Evolutionary conservation across 2,329 filamentous ascomycete species (phyloP).

Genomic region (Helotiales sp.): DNA sequence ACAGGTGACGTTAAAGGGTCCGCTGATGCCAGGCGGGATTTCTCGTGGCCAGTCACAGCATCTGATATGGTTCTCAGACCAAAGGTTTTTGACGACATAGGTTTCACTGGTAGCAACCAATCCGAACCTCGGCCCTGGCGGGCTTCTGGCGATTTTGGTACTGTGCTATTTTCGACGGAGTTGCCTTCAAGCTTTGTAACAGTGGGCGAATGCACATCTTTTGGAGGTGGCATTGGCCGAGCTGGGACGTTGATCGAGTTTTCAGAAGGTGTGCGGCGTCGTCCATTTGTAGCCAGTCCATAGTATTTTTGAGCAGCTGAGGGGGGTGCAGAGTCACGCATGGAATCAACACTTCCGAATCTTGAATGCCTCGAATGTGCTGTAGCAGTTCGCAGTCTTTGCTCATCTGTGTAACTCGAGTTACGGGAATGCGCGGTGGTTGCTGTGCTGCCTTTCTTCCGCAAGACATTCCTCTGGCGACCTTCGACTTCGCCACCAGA

Average conservation of each 20-base stretch:
- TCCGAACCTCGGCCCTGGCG: conserved; percentile 50
- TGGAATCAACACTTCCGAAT: conserved; percentile 79
- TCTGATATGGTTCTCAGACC: conserved; percentile 89
- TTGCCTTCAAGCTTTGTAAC: conserved; percentile 63
- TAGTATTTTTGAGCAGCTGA: conserved; percentile 75
- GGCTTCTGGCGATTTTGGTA: conserved; percentile 52
- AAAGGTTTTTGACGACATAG: conserved; percentile 57
- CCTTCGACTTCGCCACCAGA: conserved; percentile 85
- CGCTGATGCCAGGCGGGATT: conserved; percentile 55
- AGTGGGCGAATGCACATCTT: conserved; percentile 59
- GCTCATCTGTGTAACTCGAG: conserved; percentile 78
- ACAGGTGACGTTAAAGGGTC: conserved; percentile 50
- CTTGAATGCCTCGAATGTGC: conserved; percentile 75
- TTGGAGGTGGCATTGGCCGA: conserved; percentile 63
- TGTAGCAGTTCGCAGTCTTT: conserved; percentile 68
- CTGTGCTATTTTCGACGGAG: conserved; percentile 29
- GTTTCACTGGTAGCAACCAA: conserved; percentile 55
- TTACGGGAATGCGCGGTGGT: conserved; percentile 65
- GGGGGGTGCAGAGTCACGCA: conserved; percentile 64
- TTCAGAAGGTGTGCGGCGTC: conserved; percentile 49
- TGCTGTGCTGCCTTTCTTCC: conserved; percentile 71
- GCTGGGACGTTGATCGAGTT: conserved; percentile 63
- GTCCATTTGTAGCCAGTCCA: conserved; percentile 47
- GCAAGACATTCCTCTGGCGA: conserved; percentile 76
- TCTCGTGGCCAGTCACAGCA: conserved; percentile 60